phyloP scores from a whole-genome alignment of 2,329 filamentous ascomycete species.

The Rhinocladiella mackenziei region DNA sequence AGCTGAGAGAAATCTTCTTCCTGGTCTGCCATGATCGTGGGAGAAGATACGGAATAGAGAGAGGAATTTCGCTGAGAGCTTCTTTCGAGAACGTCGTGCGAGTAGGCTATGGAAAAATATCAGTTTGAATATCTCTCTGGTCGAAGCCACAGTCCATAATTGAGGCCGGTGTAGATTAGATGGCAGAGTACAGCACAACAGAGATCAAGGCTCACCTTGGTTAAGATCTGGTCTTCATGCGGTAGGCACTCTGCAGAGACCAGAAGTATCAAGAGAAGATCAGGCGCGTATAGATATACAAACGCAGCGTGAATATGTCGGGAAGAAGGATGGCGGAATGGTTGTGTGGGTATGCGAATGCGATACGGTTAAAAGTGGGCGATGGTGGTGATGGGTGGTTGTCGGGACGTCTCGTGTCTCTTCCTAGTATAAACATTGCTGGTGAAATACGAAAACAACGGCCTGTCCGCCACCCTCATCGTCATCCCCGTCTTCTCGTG shows the following conservation, averaged over 20 bases:
- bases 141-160: background rate
- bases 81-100: conserved; percentile 11
- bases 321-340: too few species aligned
- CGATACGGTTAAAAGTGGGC: conserved; percentile 1
- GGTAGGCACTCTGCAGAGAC: background rate
- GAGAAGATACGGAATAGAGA: conserved; percentile 25
- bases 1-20: conserved; percentile 44
- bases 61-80: conserved; percentile 12
- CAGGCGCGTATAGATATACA: background rate
- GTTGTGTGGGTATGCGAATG: background rate
- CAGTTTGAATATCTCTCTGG: conserved; percentile 3
- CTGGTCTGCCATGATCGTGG: conserved; percentile 38
- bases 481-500: too few species aligned
- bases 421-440: background rate
- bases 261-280: background rate
- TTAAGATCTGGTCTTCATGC: background rate
- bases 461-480: too few species aligned
- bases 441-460: too few species aligned
- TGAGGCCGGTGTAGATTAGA: background rate
- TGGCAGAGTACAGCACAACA: background rate
- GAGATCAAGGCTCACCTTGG: background rate
- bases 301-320: too few species aligned
- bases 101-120: conserved; percentile 28
- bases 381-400: background rate
- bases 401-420: background rate